Evolutionary conservation across 2,329 filamentous ascomycete species (phyloP), one percentile per base, ranked within the genome.

Genomic region (Aspergillus sergii): DNA sequence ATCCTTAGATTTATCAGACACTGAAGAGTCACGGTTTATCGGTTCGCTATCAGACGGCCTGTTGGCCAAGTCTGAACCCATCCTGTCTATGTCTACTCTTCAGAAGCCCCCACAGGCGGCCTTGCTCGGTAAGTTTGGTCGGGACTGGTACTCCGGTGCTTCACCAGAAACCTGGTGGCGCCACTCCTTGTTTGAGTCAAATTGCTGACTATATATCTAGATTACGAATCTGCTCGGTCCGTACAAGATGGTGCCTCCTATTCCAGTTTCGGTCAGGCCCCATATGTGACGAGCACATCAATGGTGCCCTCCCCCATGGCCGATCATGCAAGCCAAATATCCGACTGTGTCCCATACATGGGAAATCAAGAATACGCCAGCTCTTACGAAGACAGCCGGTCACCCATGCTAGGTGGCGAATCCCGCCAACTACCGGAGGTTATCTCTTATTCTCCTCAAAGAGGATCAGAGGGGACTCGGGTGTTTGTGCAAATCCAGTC

Each of bases 31-130:
- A 64, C 76, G 76, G 67, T 80, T 81, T 71, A 76, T 74, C 64
- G 76, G 75, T 70, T 76, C 76, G 60, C 78, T 79, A 73, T 80
- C 82, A 74, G 80, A 81, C 76, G 83, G 82, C 81, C 81, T 83
- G 67, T 77, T 81, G 79, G 82, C 82, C 79, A 84, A 83, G 77
- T 81, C 82, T 79, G 84, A 87, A 83, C 80, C 87, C 82, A 80
- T 88, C 73, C 82, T 91, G 81, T 88, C 90, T 80, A 94, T 94
- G 91, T 90, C 91, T 79, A 89, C 89, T 80, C 94, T 93, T 84
- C 84, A 85, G 75, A 96, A 96, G 81, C 81, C 88, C 63, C 88
- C 91, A 78, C 84, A 89, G 80, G 85, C 90, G 78, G 90, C 90
- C 78, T 86, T 94, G 82, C 91, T 94, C 81, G 91, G 93, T 96